phyloP scores from a whole-genome alignment of 305 asterid species.

The Galium porrigens region DNA sequence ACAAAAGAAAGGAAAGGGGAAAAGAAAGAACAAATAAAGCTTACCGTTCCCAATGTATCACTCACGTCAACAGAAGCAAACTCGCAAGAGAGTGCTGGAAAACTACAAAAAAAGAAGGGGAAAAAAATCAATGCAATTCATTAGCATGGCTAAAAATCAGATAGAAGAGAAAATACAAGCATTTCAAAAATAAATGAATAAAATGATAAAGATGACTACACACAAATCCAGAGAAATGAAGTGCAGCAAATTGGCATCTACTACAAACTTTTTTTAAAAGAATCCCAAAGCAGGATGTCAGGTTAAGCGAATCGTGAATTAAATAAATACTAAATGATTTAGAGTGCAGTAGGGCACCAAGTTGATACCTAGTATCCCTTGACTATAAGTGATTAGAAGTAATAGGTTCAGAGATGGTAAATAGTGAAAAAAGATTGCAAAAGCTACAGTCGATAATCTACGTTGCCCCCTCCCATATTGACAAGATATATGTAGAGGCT shows the following conservation, averaged over 20 bases:
- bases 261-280: no score
- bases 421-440: background rate
- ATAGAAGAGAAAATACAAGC: background rate
- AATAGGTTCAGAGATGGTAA: background rate
- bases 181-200: background rate
- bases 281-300: background rate
- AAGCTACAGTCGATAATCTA: background rate
- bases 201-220: background rate
- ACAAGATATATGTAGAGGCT: background rate
- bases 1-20: slow-evolving; percentile 2
- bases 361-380: background rate
- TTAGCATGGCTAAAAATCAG: slow-evolving; percentile 10
- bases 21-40: slow-evolving; percentile 19
- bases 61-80: slow-evolving; percentile 82
- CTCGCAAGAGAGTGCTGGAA: slow-evolving; percentile 83
- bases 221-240: background rate
- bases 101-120: slow-evolving; percentile 21
- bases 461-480: background rate
- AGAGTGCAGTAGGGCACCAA: background rate
- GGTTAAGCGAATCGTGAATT: background rate
- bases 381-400: background rate
- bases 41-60: slow-evolving; percentile 81
- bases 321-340: background rate
- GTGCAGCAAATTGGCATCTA: background rate
- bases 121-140: slow-evolving; percentile 11